Base-by-base conservation (phyloP, 1,284 basidiomycete genomes). In the Rhizoctonia solani region DNA sequence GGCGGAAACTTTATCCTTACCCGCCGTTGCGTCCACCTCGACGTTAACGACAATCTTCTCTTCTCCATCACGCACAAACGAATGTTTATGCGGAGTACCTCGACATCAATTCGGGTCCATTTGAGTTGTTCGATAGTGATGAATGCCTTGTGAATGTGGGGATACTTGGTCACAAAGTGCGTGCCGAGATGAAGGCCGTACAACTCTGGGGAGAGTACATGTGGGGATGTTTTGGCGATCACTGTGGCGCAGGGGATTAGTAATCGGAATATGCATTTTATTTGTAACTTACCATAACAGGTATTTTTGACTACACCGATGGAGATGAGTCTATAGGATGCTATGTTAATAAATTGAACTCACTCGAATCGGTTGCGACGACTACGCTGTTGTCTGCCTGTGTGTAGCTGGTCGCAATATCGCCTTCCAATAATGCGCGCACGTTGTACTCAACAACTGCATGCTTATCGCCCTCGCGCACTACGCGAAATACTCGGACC, bases 61-160 rank as follows among this genome's bases (percentile, higher is more conserved):
- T 6, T 95, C 92, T 0, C 95, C 95, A 72, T 98, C 92, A 32
- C 95, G 82, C 63, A 86, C 81, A 77, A 97, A 98, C 23, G 92
- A 85, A 77, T 95, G 92, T 42, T 86, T 79, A 77, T 98, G 95
- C 39, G 72, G 73, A 49, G 78, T 76, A 0, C 74, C 75, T 77
- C 73, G 23, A 89, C 81, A 2, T 79, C 77, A 71, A 98, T 93
- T 8, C 95, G 86, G 19, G 86, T 81, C 95, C 95, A 98, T 66
- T 92, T 87, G 68, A 95, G 85, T 73, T 90, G 85, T 76, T 92
- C 86, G 68, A 98, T 79, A 9, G 87, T 87, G 67, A 98, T 81
- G 70, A 87, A 87, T 0, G 87, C 85, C 74, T 89, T 90, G 73
- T 83, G 76, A 71, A 94, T 82, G 74, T 95, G 93, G 1, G 82